These are phyloP conservation scores for Lablab purpureus DNA, from an alignment of 306 rosid genomes.

Conservation along the genomic window DNA sequence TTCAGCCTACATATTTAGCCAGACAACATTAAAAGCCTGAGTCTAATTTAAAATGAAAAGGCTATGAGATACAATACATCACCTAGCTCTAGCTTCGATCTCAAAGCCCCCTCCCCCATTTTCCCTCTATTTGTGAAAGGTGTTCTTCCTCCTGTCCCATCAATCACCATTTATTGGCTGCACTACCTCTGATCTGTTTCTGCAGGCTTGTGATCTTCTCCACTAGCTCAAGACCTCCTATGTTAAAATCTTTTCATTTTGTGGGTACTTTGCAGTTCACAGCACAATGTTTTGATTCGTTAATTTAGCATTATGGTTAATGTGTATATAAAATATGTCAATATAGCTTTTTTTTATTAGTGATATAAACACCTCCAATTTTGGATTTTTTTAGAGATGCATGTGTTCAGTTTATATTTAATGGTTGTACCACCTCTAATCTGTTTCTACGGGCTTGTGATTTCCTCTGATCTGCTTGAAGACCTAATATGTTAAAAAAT, in stretches of 20 bases:
- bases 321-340: not conserved
- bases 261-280: not conserved
- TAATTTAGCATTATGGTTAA: not conserved
- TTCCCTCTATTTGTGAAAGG: not conserved
- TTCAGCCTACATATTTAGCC: not conserved
- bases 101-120: not conserved
- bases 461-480: slow-evolving; percentile 2
- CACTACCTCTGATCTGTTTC: not conserved
- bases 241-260: not conserved
- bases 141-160: not conserved
- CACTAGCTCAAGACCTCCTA: not conserved
- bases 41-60: not conserved
- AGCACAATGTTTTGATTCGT: not conserved
- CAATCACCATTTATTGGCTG: not conserved
- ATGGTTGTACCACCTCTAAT: not conserved
- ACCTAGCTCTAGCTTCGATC: not conserved
- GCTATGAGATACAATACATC: not conserved
- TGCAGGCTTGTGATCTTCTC: not conserved
- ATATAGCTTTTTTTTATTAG: not conserved
- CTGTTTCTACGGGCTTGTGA: not conserved
- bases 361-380: not conserved
- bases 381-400: not conserved
- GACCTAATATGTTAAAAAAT: not conserved
- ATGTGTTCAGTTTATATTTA: not conserved
- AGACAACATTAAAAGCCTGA: not conserved